Percentiles rank a stretch among this genome's conserved stretches.
These are phyloP conservation scores for Phaeodactylum tricornutum DNA, from an alignment of 108 stramenopile genomes.

Conservation along the genomic window DNA sequence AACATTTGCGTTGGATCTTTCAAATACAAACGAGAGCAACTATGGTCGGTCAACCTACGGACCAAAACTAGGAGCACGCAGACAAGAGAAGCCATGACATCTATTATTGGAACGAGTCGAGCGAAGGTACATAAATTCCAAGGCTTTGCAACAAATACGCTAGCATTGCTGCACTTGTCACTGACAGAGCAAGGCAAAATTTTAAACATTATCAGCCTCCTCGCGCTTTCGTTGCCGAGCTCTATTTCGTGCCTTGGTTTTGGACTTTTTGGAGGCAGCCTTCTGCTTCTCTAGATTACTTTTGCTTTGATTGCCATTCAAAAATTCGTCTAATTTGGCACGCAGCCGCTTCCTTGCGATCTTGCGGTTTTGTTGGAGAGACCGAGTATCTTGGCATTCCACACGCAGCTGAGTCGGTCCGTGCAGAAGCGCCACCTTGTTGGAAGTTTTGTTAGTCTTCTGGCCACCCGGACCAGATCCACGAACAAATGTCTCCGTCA, in stretches of 20 bases:
- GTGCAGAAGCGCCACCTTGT: constrained; percentile 69
- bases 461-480: constrained; percentile 79
- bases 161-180: too few relatives aligned
- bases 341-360: constrained; percentile 73
- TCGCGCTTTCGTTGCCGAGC: too few relatives aligned
- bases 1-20: too few relatives aligned
- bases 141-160: too few relatives aligned
- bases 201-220: too few relatives aligned
- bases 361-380: constrained; percentile 81
- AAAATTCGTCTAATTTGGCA: constrained; percentile 68
- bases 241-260: constrained; percentile 55
- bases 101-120: too few relatives aligned
- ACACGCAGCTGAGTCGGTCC: constrained; percentile 60
- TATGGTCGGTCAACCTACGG: too few relatives aligned
- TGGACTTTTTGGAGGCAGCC: constrained; percentile 49
- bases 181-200: too few relatives aligned
- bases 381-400: constrained; percentile 83
- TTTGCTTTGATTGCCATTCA: constrained; percentile 60
- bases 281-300: constrained; percentile 37
- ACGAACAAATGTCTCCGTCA: constrained; percentile 71
- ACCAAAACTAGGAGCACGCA: too few relatives aligned
- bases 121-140: too few relatives aligned
- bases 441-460: constrained; percentile 87
- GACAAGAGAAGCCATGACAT: too few relatives aligned
- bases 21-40: too few relatives aligned